phyloP scores from a whole-genome alignment of 169 alveolate genomes.

The Cystoisospora suis region DNA sequence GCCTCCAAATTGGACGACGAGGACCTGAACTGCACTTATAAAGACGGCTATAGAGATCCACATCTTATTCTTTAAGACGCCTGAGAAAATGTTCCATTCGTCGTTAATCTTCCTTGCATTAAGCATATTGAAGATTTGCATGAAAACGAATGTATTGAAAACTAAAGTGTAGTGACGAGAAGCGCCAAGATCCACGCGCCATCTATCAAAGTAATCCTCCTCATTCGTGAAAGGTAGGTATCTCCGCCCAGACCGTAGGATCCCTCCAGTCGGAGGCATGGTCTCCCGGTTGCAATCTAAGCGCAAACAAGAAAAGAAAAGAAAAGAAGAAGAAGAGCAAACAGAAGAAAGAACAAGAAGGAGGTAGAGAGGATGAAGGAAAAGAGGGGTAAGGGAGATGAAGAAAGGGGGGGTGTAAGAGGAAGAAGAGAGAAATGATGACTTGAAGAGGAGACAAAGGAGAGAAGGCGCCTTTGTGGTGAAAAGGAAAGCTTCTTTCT shows the following conservation, averaged over 20 bases:
- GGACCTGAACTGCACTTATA: conserved; percentile 37
- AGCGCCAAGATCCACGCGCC: conserved; percentile 64
- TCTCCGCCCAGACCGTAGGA: conserved; percentile 51
- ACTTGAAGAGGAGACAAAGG: neutral
- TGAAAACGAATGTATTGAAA: conserved; percentile 87
- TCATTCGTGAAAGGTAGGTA: neutral
- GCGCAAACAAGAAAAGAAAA: neutral
- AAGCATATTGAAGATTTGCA: conserved; percentile 80
- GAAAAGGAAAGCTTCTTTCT: neutral
- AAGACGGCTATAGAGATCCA: conserved; percentile 23
- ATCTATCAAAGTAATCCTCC: conserved; percentile 20
- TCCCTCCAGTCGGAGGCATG: neutral
- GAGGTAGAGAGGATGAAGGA: neutral
- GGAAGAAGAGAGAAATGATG: neutral
- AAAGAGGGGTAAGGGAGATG: neutral
- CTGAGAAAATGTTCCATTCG: conserved; percentile 81
- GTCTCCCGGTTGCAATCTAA: conserved; percentile 8
- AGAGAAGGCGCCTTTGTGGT: neutral
- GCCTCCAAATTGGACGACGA: conserved; percentile 56
- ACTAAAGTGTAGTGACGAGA: conserved; percentile 85
- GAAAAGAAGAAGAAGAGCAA: neutral
- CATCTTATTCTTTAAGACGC: conserved; percentile 64
- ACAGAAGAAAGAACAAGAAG: neutral
- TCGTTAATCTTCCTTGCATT: conserved; percentile 83
- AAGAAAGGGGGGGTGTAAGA: neutral